Percentiles rank a stretch among this genome's conserved stretches.
phyloP scores from a whole-genome alignment of 1,284 basidiomycete genomes.

The Flammula alnicola region DNA sequence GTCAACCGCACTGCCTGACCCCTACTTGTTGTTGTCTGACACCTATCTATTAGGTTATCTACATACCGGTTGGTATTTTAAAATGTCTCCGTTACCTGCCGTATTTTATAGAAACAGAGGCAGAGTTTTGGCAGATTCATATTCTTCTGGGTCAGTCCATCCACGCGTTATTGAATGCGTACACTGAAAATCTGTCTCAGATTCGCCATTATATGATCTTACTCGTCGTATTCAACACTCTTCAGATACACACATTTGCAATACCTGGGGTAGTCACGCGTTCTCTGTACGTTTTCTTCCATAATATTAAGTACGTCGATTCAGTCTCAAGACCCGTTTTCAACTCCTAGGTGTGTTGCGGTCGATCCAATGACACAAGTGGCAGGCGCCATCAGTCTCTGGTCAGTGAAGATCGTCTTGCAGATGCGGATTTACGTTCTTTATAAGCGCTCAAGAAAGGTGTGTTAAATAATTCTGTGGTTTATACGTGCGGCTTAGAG shows the following conservation, averaged over 20 bases:
- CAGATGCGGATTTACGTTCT: slow-evolving; percentile 41
- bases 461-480: slow-evolving; percentile 13
- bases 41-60: slow-evolving; percentile 38
- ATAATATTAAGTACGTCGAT: background rate
- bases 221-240: slow-evolving; percentile 42
- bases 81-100: slow-evolving; percentile 24
- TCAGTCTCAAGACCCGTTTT: background rate
- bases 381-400: slow-evolving; percentile 42
- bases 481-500: background rate
- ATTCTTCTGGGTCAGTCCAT: slow-evolving; percentile 44
- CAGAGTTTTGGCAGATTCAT: slow-evolving; percentile 38
- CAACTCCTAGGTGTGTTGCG: slow-evolving; percentile 39
- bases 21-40: no score
- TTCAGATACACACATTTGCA: slow-evolving; percentile 45
- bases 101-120: no score
- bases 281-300: slow-evolving; percentile 33
- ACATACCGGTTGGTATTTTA: slow-evolving; percentile 38
- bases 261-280: slow-evolving; percentile 35
- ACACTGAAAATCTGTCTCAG: slow-evolving; percentile 23
- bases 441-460: slow-evolving; percentile 39
- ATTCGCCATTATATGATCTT: slow-evolving; percentile 48
- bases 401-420: slow-evolving; percentile 44
- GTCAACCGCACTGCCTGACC: no score
- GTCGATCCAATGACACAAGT: slow-evolving; percentile 44
- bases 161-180: background rate